A percentile compares a stretch with the other conserved stretches of the same genome.
Evolutionary conservation across 2,329 filamentous ascomycete species (phyloP).

Genomic region (Pyrenophora seminiperda): DNA sequence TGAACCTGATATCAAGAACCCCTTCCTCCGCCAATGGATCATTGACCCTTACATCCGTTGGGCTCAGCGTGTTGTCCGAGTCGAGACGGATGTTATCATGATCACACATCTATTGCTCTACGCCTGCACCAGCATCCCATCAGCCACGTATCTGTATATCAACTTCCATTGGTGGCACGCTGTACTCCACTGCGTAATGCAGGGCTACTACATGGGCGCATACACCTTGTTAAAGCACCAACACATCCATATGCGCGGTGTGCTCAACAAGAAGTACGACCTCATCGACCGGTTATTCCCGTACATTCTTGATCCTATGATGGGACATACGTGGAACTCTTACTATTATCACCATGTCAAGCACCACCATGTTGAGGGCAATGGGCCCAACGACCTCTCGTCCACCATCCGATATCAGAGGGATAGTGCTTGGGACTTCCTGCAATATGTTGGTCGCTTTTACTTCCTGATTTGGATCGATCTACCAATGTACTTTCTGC

Average conservation of each 20-base stretch:
- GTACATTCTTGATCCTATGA: slow-evolving; percentile 74
- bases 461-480: slow-evolving; percentile 76
- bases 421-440: slow-evolving; percentile 68
- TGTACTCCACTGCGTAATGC: slow-evolving; percentile 67
- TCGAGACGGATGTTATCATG: slow-evolving; percentile 76
- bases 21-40: slow-evolving; percentile 51
- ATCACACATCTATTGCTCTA: slow-evolving; percentile 77
- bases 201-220: slow-evolving; percentile 70
- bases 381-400: slow-evolving; percentile 76
- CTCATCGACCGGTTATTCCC: slow-evolving; percentile 70
- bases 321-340: slow-evolving; percentile 84
- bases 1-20: slow-evolving; percentile 51
- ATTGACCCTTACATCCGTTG: slow-evolving; percentile 65
- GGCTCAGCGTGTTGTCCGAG: slow-evolving; percentile 64
- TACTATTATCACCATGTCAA: slow-evolving; percentile 88
- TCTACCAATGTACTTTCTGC: slow-evolving; percentile 73
- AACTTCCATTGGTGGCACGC: slow-evolving; percentile 72
- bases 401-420: slow-evolving; percentile 78
- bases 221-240: slow-evolving; percentile 86
- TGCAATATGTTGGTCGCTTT: slow-evolving; percentile 75
- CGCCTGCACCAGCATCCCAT: slow-evolving; percentile 70
- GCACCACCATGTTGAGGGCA: slow-evolving; percentile 82
- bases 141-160: slow-evolving; percentile 67
- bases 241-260: slow-evolving; percentile 77
- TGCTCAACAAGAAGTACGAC: slow-evolving; percentile 62